Evolutionary conservation across 345 rosid species (phyloP).

Genomic region (Melastoma malabathricum): DNA sequence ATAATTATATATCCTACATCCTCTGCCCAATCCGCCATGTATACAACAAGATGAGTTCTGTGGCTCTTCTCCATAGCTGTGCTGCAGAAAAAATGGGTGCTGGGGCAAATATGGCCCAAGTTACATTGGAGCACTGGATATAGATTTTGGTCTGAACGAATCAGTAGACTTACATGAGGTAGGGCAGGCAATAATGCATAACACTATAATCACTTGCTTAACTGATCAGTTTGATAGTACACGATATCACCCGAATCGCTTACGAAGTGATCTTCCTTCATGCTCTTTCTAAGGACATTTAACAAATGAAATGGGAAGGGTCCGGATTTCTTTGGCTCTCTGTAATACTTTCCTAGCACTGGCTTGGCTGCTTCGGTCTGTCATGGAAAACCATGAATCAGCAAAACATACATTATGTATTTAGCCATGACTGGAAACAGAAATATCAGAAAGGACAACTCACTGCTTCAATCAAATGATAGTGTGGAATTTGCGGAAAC

Average conservation of each 20-base stretch:
- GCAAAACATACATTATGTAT: not conserved
- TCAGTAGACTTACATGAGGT: not conserved
- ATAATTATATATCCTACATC: not conserved
- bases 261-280: conserved; percentile 61
- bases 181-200: not conserved
- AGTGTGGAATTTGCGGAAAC: conserved; percentile 96
- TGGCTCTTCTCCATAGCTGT: conserved; percentile 3
- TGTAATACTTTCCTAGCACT: conserved; percentile 66
- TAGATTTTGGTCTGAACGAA: conserved; percentile 4
- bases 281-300: conserved; percentile 34
- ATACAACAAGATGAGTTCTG: not conserved
- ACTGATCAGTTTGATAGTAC: conserved; percentile 43
- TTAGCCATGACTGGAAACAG: too few species aligned
- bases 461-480: conserved; percentile 82
- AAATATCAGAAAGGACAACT: conserved; percentile 9
- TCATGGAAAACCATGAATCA: not conserved
- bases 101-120: not conserved
- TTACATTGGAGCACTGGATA: too few species aligned
- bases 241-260: conserved; percentile 64
- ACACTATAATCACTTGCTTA: not conserved
- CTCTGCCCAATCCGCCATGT: not conserved
- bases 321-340: conserved; percentile 64
- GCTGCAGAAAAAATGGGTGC: not conserved
- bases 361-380: conserved; percentile 87
- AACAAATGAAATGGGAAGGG: conserved; percentile 57